A percentile compares a stretch with the other conserved stretches of the same genome.
Conservation (phyloP, 164 flowering plant genomes). For the Aristolochia fimbriata region DNA sequence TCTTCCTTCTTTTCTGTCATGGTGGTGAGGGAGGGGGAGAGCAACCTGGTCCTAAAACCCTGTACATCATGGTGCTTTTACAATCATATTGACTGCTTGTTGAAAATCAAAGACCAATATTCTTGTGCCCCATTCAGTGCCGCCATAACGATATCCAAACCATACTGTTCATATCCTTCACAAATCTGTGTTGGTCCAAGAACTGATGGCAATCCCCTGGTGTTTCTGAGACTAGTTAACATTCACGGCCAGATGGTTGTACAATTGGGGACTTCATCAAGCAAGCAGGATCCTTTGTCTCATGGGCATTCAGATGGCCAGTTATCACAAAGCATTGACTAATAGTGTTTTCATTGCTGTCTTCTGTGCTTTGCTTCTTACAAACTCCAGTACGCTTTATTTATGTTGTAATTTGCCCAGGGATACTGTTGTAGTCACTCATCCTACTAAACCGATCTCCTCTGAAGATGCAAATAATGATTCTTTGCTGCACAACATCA, state of each 20-base stretch:
- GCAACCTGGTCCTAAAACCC: neutral
- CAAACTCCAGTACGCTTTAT: slow-evolving; percentile 69
- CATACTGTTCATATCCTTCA: no score
- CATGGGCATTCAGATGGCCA: no score
- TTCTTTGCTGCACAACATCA: slow-evolving; percentile 12
- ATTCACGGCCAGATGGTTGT: no score
- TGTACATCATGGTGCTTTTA: neutral
- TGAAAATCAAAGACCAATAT: neutral
- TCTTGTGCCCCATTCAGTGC: neutral
- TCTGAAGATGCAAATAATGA: slow-evolving; percentile 1
- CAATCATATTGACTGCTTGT: neutral
- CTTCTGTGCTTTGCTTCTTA: slow-evolving; percentile 24
- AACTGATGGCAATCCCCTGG: no score
- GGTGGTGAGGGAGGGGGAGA: neutral
- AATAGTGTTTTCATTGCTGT: no score
- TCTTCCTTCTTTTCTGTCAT: neutral
- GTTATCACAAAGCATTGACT: no score
- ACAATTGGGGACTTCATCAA: no score
- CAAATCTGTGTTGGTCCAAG: no score
- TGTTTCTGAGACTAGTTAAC: no score
- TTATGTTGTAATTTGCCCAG: slow-evolving; percentile 73
- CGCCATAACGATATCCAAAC: no score
- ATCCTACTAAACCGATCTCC: neutral
- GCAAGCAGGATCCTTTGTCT: no score
- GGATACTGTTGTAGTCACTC: slow-evolving; percentile 43